Conservation (phyloP, 495 filamentous ascomycete genomes). For the Astrothelium macrocarpum region DNA sequence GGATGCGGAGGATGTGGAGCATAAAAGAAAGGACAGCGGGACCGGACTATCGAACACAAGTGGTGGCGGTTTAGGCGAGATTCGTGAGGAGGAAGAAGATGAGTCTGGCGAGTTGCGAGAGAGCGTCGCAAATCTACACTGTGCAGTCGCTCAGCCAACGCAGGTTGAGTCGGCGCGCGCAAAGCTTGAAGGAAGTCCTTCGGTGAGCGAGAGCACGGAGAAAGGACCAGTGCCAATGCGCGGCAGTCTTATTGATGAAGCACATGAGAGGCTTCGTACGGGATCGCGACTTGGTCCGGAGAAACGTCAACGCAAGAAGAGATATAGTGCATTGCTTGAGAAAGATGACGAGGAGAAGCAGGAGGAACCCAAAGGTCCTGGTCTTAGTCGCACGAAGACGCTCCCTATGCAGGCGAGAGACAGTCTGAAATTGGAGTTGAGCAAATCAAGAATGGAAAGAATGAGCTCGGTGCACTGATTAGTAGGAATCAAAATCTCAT, state of each 20-base stretch:
- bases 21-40: neutral
- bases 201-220: neutral
- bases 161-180: neutral
- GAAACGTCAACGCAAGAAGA: neutral
- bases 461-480: neutral
- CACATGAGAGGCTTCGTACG: neutral
- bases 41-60: neutral
- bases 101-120: neutral
- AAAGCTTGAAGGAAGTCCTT: neutral
- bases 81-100: neutral
- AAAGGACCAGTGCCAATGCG: neutral
- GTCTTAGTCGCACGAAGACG: neutral
- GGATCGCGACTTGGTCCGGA: neutral
- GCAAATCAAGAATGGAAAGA: neutral
- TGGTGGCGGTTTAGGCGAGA: neutral
- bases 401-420: neutral
- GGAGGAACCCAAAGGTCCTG: neutral
- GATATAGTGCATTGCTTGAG: neutral
- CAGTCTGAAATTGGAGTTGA: slow-evolving; percentile 3
- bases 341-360: slow-evolving; percentile 2
- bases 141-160: neutral
- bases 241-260: neutral
- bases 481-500: neutral
- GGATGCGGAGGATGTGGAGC: neutral
- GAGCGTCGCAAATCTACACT: neutral